These are phyloP conservation scores for Leishmania amazonensis DNA, from an alignment of 208 protist species.

Conservation along the genomic window DNA sequence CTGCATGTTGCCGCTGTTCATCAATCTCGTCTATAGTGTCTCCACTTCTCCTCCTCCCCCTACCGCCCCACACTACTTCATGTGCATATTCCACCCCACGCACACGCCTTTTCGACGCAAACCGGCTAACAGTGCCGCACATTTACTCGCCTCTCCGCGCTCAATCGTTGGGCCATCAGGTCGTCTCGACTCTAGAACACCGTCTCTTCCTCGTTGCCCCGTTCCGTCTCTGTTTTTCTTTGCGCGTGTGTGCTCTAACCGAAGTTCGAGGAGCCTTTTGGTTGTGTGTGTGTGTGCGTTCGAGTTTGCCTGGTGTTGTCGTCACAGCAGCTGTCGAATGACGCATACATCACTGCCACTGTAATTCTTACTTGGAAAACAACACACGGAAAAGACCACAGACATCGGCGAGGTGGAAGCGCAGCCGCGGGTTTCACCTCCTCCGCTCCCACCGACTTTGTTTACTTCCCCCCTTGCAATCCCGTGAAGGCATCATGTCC, in stretches of 20 bases:
- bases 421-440: background rate
- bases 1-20: background rate
- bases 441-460: background rate
- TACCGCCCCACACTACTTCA: background rate
- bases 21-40: background rate
- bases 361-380: background rate
- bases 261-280: background rate
- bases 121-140: background rate
- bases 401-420: background rate
- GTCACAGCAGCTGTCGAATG: background rate
- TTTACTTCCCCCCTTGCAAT: background rate
- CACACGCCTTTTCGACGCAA: background rate
- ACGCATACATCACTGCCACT: background rate
- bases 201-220: background rate
- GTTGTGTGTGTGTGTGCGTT: background rate
- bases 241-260: background rate
- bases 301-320: background rate
- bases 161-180: background rate
- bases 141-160: background rate
- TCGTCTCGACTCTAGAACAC: background rate
- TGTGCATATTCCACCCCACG: background rate
- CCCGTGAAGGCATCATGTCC: slow-evolving; percentile 4
- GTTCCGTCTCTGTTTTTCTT: background rate
- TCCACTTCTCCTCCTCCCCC: background rate
- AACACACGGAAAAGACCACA: background rate